A percentile compares a stretch with the other conserved stretches of the same genome.
Evolutionary conservation across 2,329 filamentous ascomycete species (phyloP).

Genomic region (Penicillium sumatraense): DNA sequence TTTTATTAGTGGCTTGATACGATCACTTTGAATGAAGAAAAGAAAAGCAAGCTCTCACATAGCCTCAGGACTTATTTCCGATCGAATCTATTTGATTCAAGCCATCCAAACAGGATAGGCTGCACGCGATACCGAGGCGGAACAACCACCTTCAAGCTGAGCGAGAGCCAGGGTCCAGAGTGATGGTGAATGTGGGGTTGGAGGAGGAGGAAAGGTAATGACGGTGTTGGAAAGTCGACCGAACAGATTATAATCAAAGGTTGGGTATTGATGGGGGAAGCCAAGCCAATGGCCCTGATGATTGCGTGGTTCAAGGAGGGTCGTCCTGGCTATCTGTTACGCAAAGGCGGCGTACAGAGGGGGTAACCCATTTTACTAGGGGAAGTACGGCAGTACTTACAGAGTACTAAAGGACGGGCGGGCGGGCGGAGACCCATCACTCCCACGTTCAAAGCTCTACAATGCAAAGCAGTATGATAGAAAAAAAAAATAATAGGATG

Average conservation of each 20-base stretch:
- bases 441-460: too few relatives aligned
- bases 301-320: slow-evolving; percentile 27
- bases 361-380: neutral
- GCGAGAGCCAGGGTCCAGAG: slow-evolving; percentile 10
- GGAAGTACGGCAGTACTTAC: slow-evolving; percentile 3
- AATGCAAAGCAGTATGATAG: too few relatives aligned
- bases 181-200: neutral
- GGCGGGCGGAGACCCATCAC: too few relatives aligned
- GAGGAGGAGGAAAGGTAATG: neutral
- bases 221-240: slow-evolving; percentile 11
- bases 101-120: slow-evolving; percentile 35
- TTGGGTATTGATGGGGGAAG: slow-evolving; percentile 27
- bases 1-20: slow-evolving; percentile 11
- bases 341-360: slow-evolving; percentile 18
- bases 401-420: too few relatives aligned
- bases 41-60: slow-evolving; percentile 2
- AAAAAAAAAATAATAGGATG: too few relatives aligned
- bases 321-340: slow-evolving; percentile 22
- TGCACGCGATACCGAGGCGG: slow-evolving; percentile 36
- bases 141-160: slow-evolving; percentile 20
- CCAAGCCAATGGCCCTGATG: slow-evolving; percentile 26
- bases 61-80: slow-evolving; percentile 28
- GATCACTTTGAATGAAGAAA: neutral
- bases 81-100: slow-evolving; percentile 17
- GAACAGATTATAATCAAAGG: slow-evolving; percentile 12